A percentile compares a stretch with the other conserved stretches of the same genome.
Evolutionary conservation across 2,329 filamentous ascomycete species (phyloP).

Genomic region (Chrysoporthe deuterocubensis): DNA sequence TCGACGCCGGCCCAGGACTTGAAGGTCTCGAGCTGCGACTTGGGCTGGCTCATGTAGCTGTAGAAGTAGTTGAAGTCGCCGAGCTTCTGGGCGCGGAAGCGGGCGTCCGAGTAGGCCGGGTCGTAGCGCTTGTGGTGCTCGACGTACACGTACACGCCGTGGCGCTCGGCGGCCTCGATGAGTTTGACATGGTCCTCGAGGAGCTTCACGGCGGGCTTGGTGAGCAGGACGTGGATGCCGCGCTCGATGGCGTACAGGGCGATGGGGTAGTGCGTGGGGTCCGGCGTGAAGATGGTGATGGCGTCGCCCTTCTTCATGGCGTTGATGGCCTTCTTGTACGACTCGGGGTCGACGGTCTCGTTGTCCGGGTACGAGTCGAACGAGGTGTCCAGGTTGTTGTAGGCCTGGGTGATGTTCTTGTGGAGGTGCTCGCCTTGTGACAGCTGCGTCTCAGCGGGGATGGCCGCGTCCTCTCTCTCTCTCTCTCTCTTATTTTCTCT

Average conservation of each 20-base stretch:
- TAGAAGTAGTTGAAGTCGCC: constrained; percentile 99
- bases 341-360: constrained; percentile 72
- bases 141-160: constrained; percentile 87
- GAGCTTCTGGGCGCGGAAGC: constrained; percentile 73
- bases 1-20: constrained; percentile 92
- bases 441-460: constrained; percentile 64
- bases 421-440: constrained; percentile 71
- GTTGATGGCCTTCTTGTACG: constrained; percentile 90
- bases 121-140: constrained; percentile 98
- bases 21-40: constrained; percentile 91
- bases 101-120: constrained; percentile 88
- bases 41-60: constrained; percentile 93
- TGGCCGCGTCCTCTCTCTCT: neutral
- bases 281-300: constrained; percentile 95
- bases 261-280: constrained; percentile 90
- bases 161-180: constrained; percentile 70
- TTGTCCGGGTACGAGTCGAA: constrained; percentile 84
- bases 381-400: constrained; percentile 86
- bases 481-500: neutral
- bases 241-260: constrained; percentile 90
- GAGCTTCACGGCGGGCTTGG: constrained; percentile 88
- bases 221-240: constrained; percentile 88
- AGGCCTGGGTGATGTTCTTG: constrained; percentile 84
- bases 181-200: constrained; percentile 80
- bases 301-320: constrained; percentile 79